Evolutionary conservation across 2,329 filamentous ascomycete species (phyloP).

Genomic region (Cordyceps farinosa): DNA sequence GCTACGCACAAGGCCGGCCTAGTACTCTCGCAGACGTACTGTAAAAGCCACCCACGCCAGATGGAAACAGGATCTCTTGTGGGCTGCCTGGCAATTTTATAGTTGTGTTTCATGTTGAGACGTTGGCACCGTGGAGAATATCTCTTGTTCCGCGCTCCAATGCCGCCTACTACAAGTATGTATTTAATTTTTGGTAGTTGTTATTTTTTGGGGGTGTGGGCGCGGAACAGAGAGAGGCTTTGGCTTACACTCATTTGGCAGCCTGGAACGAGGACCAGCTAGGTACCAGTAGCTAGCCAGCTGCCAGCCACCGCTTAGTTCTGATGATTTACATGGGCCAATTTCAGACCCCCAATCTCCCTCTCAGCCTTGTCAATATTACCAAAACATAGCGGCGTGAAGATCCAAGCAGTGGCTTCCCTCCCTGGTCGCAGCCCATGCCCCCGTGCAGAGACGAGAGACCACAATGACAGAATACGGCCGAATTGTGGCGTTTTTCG

Average conservation of each 20-base stretch:
- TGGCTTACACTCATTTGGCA: background rate
- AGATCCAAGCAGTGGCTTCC: constrained; percentile 5
- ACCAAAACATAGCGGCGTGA: constrained; percentile 1
- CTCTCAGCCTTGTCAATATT: constrained; percentile 16
- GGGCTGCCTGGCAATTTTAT: background rate
- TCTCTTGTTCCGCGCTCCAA: background rate
- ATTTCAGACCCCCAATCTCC: background rate
- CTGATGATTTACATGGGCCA: constrained; percentile 7
- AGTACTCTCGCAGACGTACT: too few species aligned
- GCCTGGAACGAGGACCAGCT: background rate
- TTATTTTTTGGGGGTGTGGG: background rate
- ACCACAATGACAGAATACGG: background rate
- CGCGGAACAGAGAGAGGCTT: background rate
- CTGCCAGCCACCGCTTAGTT: background rate
- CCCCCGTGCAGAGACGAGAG: background rate
- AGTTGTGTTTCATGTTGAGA: constrained; percentile 13
- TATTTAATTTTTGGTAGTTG: background rate
- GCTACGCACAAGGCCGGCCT: background rate
- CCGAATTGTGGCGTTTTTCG: background rate
- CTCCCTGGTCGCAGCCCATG: background rate
- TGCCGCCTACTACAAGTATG: background rate
- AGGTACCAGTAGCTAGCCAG: background rate
- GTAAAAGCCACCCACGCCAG: too few species aligned
- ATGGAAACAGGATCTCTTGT: background rate
- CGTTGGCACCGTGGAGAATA: background rate